phyloP scores from a whole-genome alignment of 75 land plant genomes.

The Sequoia sempervirens region DNA sequence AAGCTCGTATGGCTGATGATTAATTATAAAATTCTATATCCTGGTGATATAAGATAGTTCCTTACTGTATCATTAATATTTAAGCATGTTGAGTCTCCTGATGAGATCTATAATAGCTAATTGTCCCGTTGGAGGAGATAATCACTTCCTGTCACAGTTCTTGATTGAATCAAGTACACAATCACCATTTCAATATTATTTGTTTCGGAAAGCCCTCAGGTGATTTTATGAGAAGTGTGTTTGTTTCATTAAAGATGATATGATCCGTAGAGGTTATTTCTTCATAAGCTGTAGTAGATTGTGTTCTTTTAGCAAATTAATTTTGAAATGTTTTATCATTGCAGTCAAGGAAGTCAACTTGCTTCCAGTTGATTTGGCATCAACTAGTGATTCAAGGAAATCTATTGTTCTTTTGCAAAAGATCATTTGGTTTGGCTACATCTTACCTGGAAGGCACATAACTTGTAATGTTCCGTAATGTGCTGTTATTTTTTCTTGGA shows the following conservation, averaged over 20 bases:
- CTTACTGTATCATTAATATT: not conserved
- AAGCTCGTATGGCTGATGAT: conserved; percentile 17
- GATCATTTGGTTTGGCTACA: not conserved
- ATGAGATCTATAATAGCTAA: not conserved
- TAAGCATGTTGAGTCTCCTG: not conserved
- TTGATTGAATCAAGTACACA: not conserved
- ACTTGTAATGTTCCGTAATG: not conserved
- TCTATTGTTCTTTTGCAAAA: not conserved
- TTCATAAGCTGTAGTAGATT: not conserved
- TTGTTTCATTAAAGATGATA: not conserved
- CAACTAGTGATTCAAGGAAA: not conserved
- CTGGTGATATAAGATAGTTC: not conserved
- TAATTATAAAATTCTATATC: not conserved
- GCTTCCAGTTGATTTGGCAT: not conserved
- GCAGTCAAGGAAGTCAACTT: not conserved
- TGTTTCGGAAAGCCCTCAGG: not conserved
- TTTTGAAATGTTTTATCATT: not conserved
- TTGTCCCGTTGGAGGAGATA: not conserved
- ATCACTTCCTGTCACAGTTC: not conserved
- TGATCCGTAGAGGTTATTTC: not conserved
- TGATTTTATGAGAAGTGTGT: not conserved
- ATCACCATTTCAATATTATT: not conserved
- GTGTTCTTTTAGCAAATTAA: not conserved
- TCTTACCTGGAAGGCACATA: not conserved
- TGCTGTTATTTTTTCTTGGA: too few relatives aligned